Percentiles rank a stretch among this genome's conserved stretches.
phyloP scores from a whole-genome alignment of 2,329 filamentous ascomycete species.

The Ascochyta pisi region DNA sequence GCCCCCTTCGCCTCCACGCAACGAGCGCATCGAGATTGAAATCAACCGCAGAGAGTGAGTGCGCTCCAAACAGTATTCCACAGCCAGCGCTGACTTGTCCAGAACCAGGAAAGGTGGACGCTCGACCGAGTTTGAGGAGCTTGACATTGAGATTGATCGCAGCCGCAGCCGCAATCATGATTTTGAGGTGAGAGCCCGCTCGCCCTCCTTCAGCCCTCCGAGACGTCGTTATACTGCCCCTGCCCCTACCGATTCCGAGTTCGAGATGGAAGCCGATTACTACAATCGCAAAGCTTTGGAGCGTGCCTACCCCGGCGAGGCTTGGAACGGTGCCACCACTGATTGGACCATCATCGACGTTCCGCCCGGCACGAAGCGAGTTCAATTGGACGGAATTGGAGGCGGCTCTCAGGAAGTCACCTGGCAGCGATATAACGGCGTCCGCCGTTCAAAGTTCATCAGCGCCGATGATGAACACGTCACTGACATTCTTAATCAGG shows the following conservation, averaged over 20 bases:
- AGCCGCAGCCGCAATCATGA: conserved; percentile 48
- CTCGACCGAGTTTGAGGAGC: conserved; percentile 63
- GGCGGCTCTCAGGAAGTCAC: conserved; percentile 77
- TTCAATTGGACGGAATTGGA: conserved; percentile 81
- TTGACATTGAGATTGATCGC: conserved; percentile 68
- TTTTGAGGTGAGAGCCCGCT: conserved; percentile 41
- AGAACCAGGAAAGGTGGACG: conserved; percentile 52
- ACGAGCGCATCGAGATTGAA: conserved; percentile 63
- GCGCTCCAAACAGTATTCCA: not conserved
- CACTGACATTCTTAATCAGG: conserved; percentile 52
- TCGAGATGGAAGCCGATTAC: conserved; percentile 63
- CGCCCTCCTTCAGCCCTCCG: conserved; percentile 51
- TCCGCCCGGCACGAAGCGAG: conserved; percentile 79
- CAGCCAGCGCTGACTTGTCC: conserved; percentile 14
- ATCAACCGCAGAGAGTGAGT: conserved; percentile 60
- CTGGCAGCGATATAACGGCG: conserved; percentile 81
- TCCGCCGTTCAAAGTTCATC: conserved; percentile 75
- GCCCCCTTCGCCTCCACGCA: conserved; percentile 53
- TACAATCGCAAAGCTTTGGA: conserved; percentile 73
- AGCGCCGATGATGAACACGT: conserved; percentile 66
- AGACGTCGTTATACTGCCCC: conserved; percentile 51
- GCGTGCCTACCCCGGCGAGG: conserved; percentile 74
- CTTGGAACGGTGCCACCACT: conserved; percentile 74
- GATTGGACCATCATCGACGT: conserved; percentile 86
- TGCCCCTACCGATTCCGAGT: conserved; percentile 51